phyloP scores from a whole-genome alignment of 805 yeast genomes.

The Suhomyces canberraensis region DNA sequence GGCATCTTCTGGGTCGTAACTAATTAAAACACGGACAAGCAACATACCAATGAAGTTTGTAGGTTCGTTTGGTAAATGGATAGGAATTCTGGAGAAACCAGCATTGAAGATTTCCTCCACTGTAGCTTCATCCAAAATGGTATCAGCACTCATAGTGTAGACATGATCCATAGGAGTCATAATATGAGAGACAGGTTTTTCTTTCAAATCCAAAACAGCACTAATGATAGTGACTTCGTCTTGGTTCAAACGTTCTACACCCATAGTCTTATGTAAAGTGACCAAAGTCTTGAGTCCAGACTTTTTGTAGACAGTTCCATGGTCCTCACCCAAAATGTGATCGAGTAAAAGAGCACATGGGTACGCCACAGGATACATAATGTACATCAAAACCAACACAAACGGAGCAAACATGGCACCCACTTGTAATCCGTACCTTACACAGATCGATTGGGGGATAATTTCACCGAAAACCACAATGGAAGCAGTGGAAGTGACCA shows the following conservation, averaged over 20 bases:
- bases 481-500: conserved; percentile 85
- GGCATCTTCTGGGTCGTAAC: conserved; percentile 96
- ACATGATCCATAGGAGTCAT: conserved; percentile 95
- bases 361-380: conserved; percentile 88
- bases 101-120: conserved; percentile 90
- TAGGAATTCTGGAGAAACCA: conserved; percentile 93
- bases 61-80: conserved; percentile 86
- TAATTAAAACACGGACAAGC: conserved; percentile 83
- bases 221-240: conserved; percentile 96
- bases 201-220: conserved; percentile 91
- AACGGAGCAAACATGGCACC: conserved; percentile 91
- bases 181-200: conserved; percentile 77
- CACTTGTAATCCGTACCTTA: conserved; percentile 84
- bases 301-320: conserved; percentile 90
- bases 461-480: conserved; percentile 95
- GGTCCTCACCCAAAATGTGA: conserved; percentile 85
- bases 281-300: conserved; percentile 92
- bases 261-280: conserved; percentile 90
- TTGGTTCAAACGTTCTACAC: conserved; percentile 85
- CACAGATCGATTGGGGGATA: conserved; percentile 92
- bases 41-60: conserved; percentile 92
- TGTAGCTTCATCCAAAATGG: conserved; percentile 73
- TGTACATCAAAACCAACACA: conserved; percentile 78
- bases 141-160: conserved; percentile 81
- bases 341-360: conserved; percentile 85